phyloP scores from a whole-genome alignment of 352 stramenopile species.

The Phytophthora pseudosyringae region DNA sequence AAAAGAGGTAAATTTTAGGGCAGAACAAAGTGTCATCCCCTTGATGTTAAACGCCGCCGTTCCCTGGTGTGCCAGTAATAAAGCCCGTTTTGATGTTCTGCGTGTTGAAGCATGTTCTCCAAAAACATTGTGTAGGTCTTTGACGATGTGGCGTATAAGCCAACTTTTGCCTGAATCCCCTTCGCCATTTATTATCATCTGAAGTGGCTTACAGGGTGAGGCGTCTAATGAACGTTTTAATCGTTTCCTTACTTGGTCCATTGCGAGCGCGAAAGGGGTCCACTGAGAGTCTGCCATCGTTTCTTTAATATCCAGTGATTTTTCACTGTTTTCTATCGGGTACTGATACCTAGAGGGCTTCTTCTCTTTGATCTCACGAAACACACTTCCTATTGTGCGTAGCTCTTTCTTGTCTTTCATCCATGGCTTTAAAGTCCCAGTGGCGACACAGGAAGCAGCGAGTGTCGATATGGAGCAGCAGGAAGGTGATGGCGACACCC shows the following conservation, averaged over 20 bases:
- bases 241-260: neutral
- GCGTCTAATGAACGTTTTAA: neutral
- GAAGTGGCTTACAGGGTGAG: neutral
- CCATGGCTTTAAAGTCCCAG: too few species aligned
- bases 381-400: too few species aligned
- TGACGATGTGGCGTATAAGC: constrained; percentile 3
- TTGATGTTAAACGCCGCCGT: constrained; percentile 11
- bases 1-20: neutral
- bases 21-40: neutral
- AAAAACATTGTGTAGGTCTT: constrained; percentile 11
- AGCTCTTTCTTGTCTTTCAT: too few species aligned
- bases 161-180: constrained; percentile 1
- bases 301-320: neutral
- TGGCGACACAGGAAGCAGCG: too few species aligned
- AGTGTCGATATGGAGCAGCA: too few species aligned
- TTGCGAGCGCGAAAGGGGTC: constrained; percentile 4
- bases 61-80: constrained; percentile 8
- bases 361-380: too few species aligned
- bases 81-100: neutral
- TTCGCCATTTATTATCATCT: constrained; percentile 9
- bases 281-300: constrained; percentile 7
- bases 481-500: too few species aligned
- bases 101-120: neutral
- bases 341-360: too few species aligned
- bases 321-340: constrained; percentile 1